Evolutionary conservation across 306 rosid genomes (phyloP).

Genomic region (Quercus bicolor): DNA sequence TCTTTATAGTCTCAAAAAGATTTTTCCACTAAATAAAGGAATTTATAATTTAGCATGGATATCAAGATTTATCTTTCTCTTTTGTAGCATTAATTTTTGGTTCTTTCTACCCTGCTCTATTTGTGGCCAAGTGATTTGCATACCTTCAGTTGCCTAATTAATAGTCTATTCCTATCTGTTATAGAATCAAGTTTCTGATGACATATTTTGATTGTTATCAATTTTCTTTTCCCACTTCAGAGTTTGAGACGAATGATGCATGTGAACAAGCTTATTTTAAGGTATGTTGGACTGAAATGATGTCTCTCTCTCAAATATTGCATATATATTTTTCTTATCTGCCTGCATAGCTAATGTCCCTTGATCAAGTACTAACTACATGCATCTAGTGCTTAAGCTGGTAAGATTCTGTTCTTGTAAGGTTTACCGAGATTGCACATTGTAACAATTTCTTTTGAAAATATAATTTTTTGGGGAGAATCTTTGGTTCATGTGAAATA

Average conservation of each 20-base stretch:
- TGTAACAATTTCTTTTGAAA: neutral
- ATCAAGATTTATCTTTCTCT: neutral
- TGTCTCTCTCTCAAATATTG: neutral
- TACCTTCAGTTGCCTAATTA: neutral
- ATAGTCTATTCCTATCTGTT: constrained; percentile 1
- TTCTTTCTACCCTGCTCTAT: neutral
- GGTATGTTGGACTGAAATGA: constrained; percentile 42
- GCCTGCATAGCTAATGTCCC: neutral
- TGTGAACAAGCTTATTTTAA: constrained; percentile 95
- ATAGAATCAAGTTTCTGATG: neutral
- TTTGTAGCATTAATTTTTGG: neutral
- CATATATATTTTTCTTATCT: neutral
- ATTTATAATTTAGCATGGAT: neutral
- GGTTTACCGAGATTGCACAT: neutral
- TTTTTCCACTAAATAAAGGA: neutral
- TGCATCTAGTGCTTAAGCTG: constrained; percentile 5
- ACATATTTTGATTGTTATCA: constrained; percentile 16
- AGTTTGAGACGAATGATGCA: constrained; percentile 64
- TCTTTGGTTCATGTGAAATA: neutral
- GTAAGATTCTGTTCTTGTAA: neutral
- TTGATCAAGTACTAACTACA: constrained; percentile 4
- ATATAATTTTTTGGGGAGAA: neutral
- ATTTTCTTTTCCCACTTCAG: constrained; percentile 38
- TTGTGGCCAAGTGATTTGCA: neutral
- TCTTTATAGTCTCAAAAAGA: neutral